Percentiles rank a stretch among this genome's conserved stretches.
These are phyloP conservation scores for Ascochyta clinopodiicola DNA, from an alignment of 2,329 filamentous ascomycete genomes.

Conservation along the genomic window DNA sequence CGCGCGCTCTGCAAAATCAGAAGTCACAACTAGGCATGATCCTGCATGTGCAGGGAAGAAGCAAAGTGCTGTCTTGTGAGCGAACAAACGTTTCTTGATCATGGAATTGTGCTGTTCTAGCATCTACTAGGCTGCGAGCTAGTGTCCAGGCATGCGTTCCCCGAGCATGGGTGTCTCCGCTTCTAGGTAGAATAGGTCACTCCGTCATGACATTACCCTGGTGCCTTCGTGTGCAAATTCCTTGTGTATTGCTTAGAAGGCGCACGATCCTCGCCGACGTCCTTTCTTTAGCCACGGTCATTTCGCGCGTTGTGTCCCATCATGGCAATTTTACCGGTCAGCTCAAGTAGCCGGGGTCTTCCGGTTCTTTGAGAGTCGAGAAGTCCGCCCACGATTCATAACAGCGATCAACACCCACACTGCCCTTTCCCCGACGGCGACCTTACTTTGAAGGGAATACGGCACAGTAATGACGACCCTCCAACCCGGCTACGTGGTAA, in stretches of 20 bases:
- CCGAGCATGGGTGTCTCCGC: slow-evolving; percentile 6
- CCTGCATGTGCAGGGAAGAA: slow-evolving; percentile 6
- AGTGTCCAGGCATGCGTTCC: slow-evolving; percentile 8
- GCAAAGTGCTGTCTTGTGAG: slow-evolving; percentile 4
- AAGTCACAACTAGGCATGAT: slow-evolving; percentile 7
- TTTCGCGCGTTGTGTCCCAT: slow-evolving; percentile 4
- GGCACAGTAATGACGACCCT: slow-evolving; percentile 31
- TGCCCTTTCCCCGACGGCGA: slow-evolving; percentile 18
- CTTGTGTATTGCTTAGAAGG: slow-evolving; percentile 5
- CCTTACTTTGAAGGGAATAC: slow-evolving; percentile 22
- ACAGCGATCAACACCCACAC: slow-evolving; percentile 21
- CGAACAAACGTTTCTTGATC: neutral
- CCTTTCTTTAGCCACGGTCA: slow-evolving; percentile 9
- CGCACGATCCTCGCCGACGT: slow-evolving; percentile 2
- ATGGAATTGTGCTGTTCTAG: slow-evolving; percentile 5
- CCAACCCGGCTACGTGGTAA: slow-evolving; percentile 33
- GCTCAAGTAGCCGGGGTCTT: slow-evolving; percentile 8
- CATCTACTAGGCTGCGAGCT: neutral
- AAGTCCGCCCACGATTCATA: slow-evolving; percentile 17
- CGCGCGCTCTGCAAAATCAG: neutral
- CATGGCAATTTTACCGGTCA: slow-evolving; percentile 11
- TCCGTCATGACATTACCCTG: slow-evolving; percentile 4
- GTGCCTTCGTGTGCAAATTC: slow-evolving; percentile 1
- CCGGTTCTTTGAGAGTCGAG: slow-evolving; percentile 6
- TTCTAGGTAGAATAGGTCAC: neutral